Conservation (phyloP, 73 alveolate species). For the Uronychia setigera region DNA sequence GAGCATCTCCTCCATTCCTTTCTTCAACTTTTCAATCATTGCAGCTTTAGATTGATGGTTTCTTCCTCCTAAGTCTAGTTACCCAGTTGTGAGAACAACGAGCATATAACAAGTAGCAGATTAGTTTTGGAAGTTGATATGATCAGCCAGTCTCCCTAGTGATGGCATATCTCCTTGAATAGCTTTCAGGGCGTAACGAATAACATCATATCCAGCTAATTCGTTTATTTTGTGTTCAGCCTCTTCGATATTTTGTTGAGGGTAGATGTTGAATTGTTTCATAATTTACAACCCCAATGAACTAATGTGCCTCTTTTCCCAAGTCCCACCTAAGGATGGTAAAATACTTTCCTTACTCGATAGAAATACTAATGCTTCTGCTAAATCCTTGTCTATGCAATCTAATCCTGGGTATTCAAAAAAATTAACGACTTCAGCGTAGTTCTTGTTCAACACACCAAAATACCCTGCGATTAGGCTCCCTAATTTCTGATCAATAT, state of each 20-base stretch:
- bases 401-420: neutral
- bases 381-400: neutral
- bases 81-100: neutral
- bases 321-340: neutral
- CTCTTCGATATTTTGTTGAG: no score
- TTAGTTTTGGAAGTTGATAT: neutral
- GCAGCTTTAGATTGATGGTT: no score
- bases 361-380: neutral
- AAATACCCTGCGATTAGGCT: neutral
- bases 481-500: no score
- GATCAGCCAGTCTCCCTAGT: slow-evolving; percentile 3
- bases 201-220: no score
- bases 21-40: no score
- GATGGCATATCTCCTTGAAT: slow-evolving; percentile 2
- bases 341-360: slow-evolving; percentile 1
- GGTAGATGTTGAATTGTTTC: no score
- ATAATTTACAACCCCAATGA: neutral
- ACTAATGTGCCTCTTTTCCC: neutral
- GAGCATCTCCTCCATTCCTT: no score
- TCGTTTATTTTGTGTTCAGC: no score
- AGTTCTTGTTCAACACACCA: slow-evolving; percentile 3
- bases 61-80: neutral
- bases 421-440: neutral
- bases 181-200: neutral
- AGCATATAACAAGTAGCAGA: slow-evolving; percentile 6